Conservation (phyloP, 371 early-diverging fungal genomes). For the Fennellomyces sp. region DNA sequence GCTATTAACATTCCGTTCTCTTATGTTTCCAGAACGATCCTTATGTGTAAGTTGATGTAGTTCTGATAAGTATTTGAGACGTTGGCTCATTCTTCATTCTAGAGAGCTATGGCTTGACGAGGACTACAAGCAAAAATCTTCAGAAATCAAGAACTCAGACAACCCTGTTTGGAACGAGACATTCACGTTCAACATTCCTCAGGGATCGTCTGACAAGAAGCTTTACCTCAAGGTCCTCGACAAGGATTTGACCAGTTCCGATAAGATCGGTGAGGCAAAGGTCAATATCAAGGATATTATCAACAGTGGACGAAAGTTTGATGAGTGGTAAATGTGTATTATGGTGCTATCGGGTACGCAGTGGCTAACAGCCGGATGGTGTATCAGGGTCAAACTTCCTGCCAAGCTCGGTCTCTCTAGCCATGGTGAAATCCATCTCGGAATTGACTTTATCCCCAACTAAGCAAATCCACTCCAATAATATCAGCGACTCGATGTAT, state of each 20-base stretch:
- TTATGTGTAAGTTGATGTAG: slow-evolving; percentile 26
- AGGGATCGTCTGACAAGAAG: slow-evolving; percentile 33
- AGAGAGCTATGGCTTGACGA: slow-evolving; percentile 26
- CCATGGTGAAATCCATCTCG: slow-evolving; percentile 44
- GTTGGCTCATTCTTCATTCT: no score
- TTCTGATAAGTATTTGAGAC: no score
- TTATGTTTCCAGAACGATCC: slow-evolving; percentile 24
- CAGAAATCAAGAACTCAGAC: slow-evolving; percentile 25
- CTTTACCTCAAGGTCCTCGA: slow-evolving; percentile 40
- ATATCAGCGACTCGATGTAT: no score
- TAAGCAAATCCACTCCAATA: no score
- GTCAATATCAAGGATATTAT: slow-evolving; percentile 32
- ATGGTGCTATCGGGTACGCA: no score
- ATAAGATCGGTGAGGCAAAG: slow-evolving; percentile 36
- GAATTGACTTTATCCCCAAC: slow-evolving; percentile 28
- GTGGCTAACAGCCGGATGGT: no score
- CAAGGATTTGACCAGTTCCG: slow-evolving; percentile 33
- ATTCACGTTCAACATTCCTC: slow-evolving; percentile 41
- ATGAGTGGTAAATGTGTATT: no score
- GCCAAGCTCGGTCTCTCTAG: slow-evolving; percentile 40
- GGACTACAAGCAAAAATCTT: slow-evolving; percentile 43
- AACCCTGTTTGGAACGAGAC: slow-evolving; percentile 47
- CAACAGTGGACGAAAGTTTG: slow-evolving; percentile 25
- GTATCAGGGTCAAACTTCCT: slow-evolving; percentile 38
- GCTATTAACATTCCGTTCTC: background rate